Percentiles rank a stretch among this genome's conserved stretches.
These are phyloP conservation scores for Xerocomus brunneocitrinus DNA, from an alignment of 768 basidiomycete genomes.

Conservation along the genomic window DNA sequence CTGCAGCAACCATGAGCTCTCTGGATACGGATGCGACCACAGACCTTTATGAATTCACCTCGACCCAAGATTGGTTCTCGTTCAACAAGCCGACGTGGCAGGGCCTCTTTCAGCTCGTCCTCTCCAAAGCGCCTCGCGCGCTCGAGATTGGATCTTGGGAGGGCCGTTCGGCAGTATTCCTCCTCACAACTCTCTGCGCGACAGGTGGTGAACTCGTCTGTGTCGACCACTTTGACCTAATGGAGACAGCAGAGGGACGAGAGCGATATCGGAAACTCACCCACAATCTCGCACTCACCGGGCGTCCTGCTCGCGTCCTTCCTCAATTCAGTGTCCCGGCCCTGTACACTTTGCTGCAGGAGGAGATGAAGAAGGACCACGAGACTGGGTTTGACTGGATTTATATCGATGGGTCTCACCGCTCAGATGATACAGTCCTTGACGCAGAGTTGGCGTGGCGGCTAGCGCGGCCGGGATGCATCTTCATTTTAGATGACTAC, in stretches of 20 bases:
- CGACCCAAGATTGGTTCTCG: constrained; percentile 56
- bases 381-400: constrained; percentile 53
- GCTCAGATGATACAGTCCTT: constrained; percentile 56
- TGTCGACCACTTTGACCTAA: constrained; percentile 58
- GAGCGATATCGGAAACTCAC: constrained; percentile 40
- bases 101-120: constrained; percentile 37
- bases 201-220: constrained; percentile 45
- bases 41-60: constrained; percentile 39
- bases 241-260: constrained; percentile 43
- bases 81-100: constrained; percentile 42
- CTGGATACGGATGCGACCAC: constrained; percentile 2
- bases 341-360: constrained; percentile 42
- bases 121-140: constrained; percentile 38
- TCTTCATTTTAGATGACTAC: constrained; percentile 58
- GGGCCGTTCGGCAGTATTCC: constrained; percentile 57
- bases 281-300: constrained; percentile 46
- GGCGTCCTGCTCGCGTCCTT: constrained; percentile 42
- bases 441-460: constrained; percentile 59
- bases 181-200: constrained; percentile 44
- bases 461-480: constrained; percentile 44
- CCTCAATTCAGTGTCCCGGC: constrained; percentile 51
- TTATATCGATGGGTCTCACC: constrained; percentile 57
- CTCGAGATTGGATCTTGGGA: constrained; percentile 63
- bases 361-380: constrained; percentile 34
- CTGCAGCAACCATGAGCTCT: constrained; percentile 13